phyloP scores from a whole-genome alignment of 306 rosid genomes.

The Fragaria vesca region DNA sequence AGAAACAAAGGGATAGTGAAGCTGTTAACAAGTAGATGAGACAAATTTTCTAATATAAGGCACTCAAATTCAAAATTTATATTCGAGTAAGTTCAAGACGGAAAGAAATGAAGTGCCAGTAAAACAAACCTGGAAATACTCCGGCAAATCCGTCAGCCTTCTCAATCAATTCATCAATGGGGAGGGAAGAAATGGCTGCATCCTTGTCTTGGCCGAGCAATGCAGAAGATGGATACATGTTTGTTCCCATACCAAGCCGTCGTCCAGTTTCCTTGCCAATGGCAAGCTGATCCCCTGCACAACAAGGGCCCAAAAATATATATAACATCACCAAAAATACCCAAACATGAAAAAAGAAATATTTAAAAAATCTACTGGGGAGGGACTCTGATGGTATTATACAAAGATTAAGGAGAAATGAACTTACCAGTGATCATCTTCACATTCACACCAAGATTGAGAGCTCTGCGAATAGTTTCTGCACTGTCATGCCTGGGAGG shows the following conservation, averaged over 20 bases:
- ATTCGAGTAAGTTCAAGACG: not conserved
- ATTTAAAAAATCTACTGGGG: not conserved
- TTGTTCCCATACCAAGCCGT: conserved; percentile 99
- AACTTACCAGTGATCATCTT: conserved; percentile 96
- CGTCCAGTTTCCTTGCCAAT: conserved; percentile 98
- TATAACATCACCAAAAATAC: conserved; percentile 8
- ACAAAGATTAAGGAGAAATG: conserved; percentile 14
- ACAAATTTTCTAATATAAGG: not conserved
- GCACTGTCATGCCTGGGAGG: conserved; percentile 99
- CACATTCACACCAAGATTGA: conserved; percentile 97
- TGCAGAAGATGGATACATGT: conserved; percentile 97
- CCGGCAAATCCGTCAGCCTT: conserved; percentile 99
- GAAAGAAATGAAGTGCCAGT: not conserved
- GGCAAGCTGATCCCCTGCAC: conserved; percentile 93
- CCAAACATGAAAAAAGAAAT: not conserved
- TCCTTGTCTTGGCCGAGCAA: conserved; percentile 91
- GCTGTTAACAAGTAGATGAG: not conserved
- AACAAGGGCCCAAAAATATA: conserved; percentile 4
- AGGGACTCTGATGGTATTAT: not conserved
- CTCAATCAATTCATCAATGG: conserved; percentile 97
- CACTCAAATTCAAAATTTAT: not conserved
- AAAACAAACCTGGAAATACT: conserved; percentile 85
- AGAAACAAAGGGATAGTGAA: not conserved
- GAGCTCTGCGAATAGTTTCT: conserved; percentile 95
- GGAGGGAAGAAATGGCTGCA: conserved; percentile 65